Conservation (phyloP, 2,329 filamentous ascomycete species). For the Microsporum ferrugineum region DNA sequence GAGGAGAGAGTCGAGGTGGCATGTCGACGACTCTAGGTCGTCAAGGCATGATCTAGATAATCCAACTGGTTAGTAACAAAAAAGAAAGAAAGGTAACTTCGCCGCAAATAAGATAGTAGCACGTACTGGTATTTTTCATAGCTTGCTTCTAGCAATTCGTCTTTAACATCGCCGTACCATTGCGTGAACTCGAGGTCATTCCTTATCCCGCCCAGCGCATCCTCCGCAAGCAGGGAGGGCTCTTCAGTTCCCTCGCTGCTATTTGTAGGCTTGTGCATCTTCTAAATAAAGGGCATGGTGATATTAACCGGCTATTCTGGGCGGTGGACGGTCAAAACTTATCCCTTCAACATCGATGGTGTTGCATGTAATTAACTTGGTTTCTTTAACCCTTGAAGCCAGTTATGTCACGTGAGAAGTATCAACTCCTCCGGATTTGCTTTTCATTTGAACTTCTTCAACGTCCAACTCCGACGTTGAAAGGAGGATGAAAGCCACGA, state of each 20-base stretch:
- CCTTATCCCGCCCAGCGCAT: slow-evolving; percentile 31
- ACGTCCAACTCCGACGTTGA: neutral
- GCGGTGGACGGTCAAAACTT: neutral
- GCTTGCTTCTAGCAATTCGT: slow-evolving; percentile 64
- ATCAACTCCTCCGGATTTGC: neutral
- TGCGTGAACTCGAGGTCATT: slow-evolving; percentile 49
- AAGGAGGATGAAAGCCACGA: neutral
- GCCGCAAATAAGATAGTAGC: neutral
- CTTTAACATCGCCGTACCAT: slow-evolving; percentile 50
- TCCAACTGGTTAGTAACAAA: slow-evolving; percentile 10
- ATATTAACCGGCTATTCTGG: neutral
- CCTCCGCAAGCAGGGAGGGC: neutral
- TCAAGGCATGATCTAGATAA: slow-evolving; percentile 58
- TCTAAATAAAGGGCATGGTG: neutral
- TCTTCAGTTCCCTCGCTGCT: neutral
- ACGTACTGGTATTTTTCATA: slow-evolving; percentile 69
- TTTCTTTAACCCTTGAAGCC: neutral
- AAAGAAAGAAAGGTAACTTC: neutral
- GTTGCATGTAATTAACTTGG: neutral
- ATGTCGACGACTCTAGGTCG: slow-evolving; percentile 67
- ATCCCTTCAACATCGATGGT: neutral
- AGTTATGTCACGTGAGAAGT: neutral
- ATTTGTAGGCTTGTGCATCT: neutral
- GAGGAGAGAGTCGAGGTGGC: slow-evolving; percentile 69
- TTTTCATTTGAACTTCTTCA: neutral